Conservation (phyloP, 2,329 filamentous ascomycete species). For the Nectriaceae sp. region DNA sequence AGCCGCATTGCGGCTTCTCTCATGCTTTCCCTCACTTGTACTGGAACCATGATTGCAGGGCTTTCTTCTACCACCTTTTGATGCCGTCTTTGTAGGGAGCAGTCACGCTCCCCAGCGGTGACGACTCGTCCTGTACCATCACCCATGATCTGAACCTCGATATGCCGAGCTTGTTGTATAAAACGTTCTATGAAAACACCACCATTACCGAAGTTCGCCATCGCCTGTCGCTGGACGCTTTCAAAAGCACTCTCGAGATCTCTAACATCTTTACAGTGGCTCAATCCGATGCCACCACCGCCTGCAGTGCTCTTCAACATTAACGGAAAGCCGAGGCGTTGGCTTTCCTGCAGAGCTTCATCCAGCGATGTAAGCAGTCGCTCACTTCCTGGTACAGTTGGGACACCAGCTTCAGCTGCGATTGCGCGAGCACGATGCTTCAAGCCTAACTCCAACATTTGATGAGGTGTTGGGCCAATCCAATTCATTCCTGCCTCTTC, state of each 20-base stretch:
- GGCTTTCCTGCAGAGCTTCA: slow-evolving; percentile 30
- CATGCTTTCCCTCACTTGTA: slow-evolving; percentile 35
- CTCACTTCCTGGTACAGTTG: slow-evolving; percentile 36
- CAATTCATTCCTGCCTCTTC: slow-evolving; percentile 57
- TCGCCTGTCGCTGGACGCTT: slow-evolving; percentile 39
- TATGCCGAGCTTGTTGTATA: slow-evolving; percentile 43
- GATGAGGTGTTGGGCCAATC: slow-evolving; percentile 56
- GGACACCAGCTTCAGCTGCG: slow-evolving; percentile 32
- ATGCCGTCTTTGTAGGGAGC: slow-evolving; percentile 51
- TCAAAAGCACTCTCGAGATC: slow-evolving; percentile 35
- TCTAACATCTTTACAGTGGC: slow-evolving; percentile 34
- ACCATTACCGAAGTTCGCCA: slow-evolving; percentile 43
- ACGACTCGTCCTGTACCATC: slow-evolving; percentile 44
- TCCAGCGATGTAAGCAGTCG: slow-evolving; percentile 27
- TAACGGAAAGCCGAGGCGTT: slow-evolving; percentile 39
- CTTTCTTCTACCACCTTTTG: slow-evolving; percentile 55
- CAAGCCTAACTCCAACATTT: slow-evolving; percentile 39
- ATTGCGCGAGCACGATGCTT: slow-evolving; percentile 41
- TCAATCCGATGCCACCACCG: slow-evolving; percentile 48
- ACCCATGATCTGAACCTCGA: slow-evolving; percentile 54
- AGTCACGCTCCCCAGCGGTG: slow-evolving; percentile 49
- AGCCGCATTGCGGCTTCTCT: slow-evolving; percentile 37
- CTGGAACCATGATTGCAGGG: slow-evolving; percentile 37
- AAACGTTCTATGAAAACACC: slow-evolving; percentile 46
- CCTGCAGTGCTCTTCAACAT: slow-evolving; percentile 52